Evolutionary conservation across 2,329 filamentous ascomycete species (phyloP).

Genomic region (Cladosporium sp.): DNA sequence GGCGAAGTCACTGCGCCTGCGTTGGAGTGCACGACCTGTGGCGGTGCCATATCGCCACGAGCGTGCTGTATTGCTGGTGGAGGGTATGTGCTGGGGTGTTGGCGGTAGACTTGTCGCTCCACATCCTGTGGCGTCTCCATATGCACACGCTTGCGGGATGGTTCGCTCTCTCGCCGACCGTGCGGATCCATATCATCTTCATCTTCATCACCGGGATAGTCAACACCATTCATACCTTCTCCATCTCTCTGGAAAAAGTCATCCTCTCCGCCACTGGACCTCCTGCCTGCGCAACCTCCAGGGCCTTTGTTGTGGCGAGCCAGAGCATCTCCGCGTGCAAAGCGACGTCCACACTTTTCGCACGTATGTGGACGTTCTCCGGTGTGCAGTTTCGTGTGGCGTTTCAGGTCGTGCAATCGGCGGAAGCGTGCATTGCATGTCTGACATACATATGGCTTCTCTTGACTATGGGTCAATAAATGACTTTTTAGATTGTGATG

Average conservation of each 20-base stretch:
- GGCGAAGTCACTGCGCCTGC: slow-evolving; percentile 31
- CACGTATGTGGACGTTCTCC: slow-evolving; percentile 95
- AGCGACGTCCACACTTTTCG: slow-evolving; percentile 88
- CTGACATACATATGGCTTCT: slow-evolving; percentile 93
- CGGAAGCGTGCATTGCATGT: slow-evolving; percentile 93
- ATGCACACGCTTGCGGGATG: slow-evolving; percentile 70
- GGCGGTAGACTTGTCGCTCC: slow-evolving; percentile 57
- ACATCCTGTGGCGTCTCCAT: slow-evolving; percentile 54
- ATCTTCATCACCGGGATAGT: slow-evolving; percentile 55
- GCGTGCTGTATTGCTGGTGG: slow-evolving; percentile 48
- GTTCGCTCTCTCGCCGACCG: slow-evolving; percentile 63
- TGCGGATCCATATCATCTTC: slow-evolving; percentile 50
- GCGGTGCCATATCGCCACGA: slow-evolving; percentile 35
- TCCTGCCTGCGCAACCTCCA: slow-evolving; percentile 87
- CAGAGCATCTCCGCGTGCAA: slow-evolving; percentile 90
- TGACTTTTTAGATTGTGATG: slow-evolving; percentile 98
- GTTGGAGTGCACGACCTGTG: slow-evolving; percentile 30
- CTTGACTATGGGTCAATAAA: slow-evolving; percentile 93
- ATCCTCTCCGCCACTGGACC: slow-evolving; percentile 77
- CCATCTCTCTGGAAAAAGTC: slow-evolving; percentile 49
- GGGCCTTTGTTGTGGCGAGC: slow-evolving; percentile 94
- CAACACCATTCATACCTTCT: slow-evolving; percentile 60
- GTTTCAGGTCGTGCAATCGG: slow-evolving; percentile 88
- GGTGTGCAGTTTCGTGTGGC: slow-evolving; percentile 93
- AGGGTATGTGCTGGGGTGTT: slow-evolving; percentile 72